Percentiles rank a stretch among this genome's conserved stretches.
Conservation (phyloP, 2,329 filamentous ascomycete genomes). For the Alternaria hordeiaustralica region DNA sequence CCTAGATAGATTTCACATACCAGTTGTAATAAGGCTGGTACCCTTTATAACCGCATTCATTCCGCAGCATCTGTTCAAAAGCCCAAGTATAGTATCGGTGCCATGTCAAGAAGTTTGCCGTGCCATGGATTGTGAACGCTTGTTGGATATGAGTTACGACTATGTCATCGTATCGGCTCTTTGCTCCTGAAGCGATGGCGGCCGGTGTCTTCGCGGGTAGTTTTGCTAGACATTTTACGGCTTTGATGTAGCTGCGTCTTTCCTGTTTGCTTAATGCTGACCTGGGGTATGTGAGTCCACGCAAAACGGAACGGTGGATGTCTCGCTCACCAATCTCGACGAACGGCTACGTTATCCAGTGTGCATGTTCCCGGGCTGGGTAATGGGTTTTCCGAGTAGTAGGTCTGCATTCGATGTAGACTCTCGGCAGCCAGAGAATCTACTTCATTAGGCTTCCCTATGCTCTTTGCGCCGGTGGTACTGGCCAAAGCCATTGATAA, state of each 20-base stretch:
- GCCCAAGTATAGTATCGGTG: constrained; percentile 53
- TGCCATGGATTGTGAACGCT: neutral
- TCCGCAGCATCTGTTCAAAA: constrained; percentile 51
- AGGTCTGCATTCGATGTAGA: neutral
- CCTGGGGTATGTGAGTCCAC: neutral
- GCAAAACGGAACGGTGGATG: neutral
- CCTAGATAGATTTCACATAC: neutral
- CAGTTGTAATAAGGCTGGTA: constrained; percentile 50
- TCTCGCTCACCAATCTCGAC: neutral
- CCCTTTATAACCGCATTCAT: constrained; percentile 53
- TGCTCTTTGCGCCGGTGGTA: neutral
- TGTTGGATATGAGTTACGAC: neutral
- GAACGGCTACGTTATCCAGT: neutral
- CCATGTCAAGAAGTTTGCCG: constrained; percentile 46
- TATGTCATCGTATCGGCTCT: neutral
- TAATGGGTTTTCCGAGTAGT: neutral
- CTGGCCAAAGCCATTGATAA: neutral
- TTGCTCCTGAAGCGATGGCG: neutral
- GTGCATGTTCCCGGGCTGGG: neutral
- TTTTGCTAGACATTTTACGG: neutral
- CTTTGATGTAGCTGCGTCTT: neutral
- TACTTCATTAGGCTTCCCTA: neutral
- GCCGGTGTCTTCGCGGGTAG: neutral
- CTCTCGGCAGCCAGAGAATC: neutral
- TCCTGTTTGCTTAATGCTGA: neutral